Evolutionary conservation across 2,329 filamentous ascomycete genomes (phyloP).

Genomic region (Trichoderma aggressivum): DNA sequence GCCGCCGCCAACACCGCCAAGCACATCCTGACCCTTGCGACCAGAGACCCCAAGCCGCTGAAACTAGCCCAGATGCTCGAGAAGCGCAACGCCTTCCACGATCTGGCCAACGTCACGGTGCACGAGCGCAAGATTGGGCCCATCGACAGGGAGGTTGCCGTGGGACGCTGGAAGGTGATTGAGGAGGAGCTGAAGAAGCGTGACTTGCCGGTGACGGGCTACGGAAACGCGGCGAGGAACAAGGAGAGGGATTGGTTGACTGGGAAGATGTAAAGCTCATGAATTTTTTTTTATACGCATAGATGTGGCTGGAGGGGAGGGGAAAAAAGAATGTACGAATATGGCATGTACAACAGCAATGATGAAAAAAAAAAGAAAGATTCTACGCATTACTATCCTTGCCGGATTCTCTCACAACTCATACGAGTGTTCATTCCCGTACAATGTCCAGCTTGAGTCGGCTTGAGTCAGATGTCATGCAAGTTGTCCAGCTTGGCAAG

Average conservation of each 20-base stretch:
- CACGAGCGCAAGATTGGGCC: conserved; percentile 62
- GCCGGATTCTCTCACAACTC: neutral
- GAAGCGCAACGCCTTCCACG: conserved; percentile 41
- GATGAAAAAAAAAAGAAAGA: neutral
- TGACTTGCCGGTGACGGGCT: conserved; percentile 56
- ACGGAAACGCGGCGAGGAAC: conserved; percentile 37
- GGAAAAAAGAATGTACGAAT: conserved; percentile 6
- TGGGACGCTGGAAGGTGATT: conserved; percentile 79
- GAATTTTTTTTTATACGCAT: neutral
- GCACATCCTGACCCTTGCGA: conserved; percentile 52
- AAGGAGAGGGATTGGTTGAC: conserved; percentile 43
- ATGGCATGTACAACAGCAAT: conserved; percentile 16
- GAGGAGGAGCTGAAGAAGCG: conserved; percentile 64
- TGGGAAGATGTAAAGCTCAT: conserved; percentile 31
- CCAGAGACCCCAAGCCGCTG: conserved; percentile 52
- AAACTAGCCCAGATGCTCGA: conserved; percentile 63
- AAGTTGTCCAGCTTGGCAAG: neutral
- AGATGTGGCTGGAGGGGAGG: neutral
- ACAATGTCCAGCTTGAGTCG: neutral
- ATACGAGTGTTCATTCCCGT: neutral
- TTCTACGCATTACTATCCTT: neutral
- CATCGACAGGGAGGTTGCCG: conserved; percentile 66
- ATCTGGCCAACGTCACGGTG: conserved; percentile 68
- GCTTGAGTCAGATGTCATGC: neutral
- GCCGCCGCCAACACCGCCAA: conserved; percentile 51